Base-by-base conservation (phyloP, 2,329 filamentous ascomycete species). In the Bisporella sp. region DNA sequence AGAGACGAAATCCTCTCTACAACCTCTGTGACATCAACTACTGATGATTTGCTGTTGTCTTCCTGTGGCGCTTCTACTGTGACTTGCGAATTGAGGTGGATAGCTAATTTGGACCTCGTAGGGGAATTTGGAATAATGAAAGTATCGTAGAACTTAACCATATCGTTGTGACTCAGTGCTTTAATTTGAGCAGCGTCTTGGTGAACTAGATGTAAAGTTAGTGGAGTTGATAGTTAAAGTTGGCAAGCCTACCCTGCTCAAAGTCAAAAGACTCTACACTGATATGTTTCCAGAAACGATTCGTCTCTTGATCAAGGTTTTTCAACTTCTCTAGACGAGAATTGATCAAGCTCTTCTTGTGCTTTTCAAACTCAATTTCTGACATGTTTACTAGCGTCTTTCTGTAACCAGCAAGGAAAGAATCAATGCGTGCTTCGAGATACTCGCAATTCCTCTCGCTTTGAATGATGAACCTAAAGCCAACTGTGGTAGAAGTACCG, bases 381-480 rank as follows among this genome's bases (percentile, higher is more conserved):
- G 78, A 78, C 91, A 97, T 96, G 3, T 83, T 75, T 43, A 80
- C 74, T 29, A 97, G 69, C 3, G 73, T 82, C 41, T 78, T 72
- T 21, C 77, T 79, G 55, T 89, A 90, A 11, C 75, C 73, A 29
- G 73, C 73, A 40, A 99, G 70, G 74, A 97, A 97, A 2, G 82
- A 77, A 62, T 97, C 89, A 54, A 97, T 95, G 21, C 93, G 82
- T 5, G 81, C 79, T 64, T 97, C 91, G 2, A 99, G 73, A 62
- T 95, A 97, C 41, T 84, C 76, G 0, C 88, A 85, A 2, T 85
- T 82, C 64, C 85, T 85, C 69, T 99, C 92, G 64, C 89, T 96
- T 71, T 99, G 93, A 31, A 99, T 89, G 54, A 97, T 79, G 56
- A 99, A 86, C 5, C 91, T 81, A 69, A 93, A 93, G 1, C 88